A percentile compares a stretch with the other conserved stretches of the same genome.
These are phyloP conservation scores for Berkeleyomyces basicola DNA, from an alignment of 2,329 filamentous ascomycete species.

Conservation along the genomic window DNA sequence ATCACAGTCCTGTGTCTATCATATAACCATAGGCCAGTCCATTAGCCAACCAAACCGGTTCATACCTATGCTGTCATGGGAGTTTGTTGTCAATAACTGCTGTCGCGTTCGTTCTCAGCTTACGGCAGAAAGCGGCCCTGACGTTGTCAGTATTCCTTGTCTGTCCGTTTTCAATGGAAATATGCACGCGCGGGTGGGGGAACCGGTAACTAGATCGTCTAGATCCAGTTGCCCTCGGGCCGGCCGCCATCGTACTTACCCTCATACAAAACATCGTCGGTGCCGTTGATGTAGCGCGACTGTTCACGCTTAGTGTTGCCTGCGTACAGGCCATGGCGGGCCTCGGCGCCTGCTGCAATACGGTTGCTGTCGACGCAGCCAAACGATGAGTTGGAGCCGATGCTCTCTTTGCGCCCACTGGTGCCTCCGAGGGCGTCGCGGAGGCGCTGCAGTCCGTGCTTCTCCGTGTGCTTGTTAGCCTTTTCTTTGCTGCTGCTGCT, in stretches of 20 bases:
- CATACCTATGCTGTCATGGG: background rate
- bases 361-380: slow-evolving; percentile 11
- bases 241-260: background rate
- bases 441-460: background rate
- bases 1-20: background rate
- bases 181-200: too few species aligned
- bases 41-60: background rate
- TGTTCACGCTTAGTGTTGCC: background rate
- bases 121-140: background rate
- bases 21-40: background rate
- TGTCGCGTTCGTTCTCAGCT: too few species aligned
- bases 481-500: slow-evolving; percentile 1
- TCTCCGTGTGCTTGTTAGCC: background rate
- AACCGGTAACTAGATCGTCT: too few species aligned
- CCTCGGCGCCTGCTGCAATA: background rate
- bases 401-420: background rate
- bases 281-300: slow-evolving; percentile 5
- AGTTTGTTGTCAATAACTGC: background rate
- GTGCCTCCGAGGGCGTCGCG: background rate
- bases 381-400: slow-evolving; percentile 5
- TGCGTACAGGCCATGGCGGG: background rate
- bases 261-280: background rate
- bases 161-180: background rate
- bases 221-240: background rate
- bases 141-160: background rate